Percentiles rank a stretch among this genome's conserved stretches.
Conservation (phyloP, 805 yeast genomes). For the Starmerella stigmatis region DNA sequence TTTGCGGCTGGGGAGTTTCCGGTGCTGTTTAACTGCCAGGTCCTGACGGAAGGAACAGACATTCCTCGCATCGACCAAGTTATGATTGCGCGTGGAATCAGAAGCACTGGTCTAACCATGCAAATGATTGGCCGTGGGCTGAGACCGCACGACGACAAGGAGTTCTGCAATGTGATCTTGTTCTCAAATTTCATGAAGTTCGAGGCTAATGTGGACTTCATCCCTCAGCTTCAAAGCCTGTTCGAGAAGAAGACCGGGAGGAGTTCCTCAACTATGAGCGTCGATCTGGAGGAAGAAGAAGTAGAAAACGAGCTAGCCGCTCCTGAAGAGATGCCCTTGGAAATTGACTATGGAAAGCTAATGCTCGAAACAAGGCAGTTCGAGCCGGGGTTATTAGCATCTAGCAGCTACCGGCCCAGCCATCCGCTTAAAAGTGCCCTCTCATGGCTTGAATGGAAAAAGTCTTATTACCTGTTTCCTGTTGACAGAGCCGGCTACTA, state of each 20-base stretch:
- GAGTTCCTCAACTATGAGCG: too few species aligned
- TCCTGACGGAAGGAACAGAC: conserved; percentile 92
- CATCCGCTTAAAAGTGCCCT: conserved; percentile 16
- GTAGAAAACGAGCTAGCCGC: background rate
- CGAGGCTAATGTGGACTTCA: conserved; percentile 3
- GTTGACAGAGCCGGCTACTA: background rate
- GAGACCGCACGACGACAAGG: conserved; percentile 50
- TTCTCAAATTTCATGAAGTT: conserved; percentile 17
- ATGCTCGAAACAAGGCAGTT: conserved; percentile 6
- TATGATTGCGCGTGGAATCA: conserved; percentile 69
- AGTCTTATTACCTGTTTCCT: conserved; percentile 18
- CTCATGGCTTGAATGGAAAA: conserved; percentile 12
- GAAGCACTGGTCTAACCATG: conserved; percentile 54
- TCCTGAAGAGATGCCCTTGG: background rate
- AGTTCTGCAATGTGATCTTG: conserved; percentile 52
- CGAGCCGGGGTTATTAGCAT: background rate
- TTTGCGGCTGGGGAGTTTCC: conserved; percentile 55
- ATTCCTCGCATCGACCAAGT: conserved; percentile 80
- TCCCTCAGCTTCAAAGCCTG: conserved; percentile 13
- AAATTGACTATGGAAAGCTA: conserved; percentile 6
- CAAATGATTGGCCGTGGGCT: conserved; percentile 93
- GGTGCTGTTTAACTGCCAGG: conserved; percentile 77
- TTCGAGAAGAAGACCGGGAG: background rate
- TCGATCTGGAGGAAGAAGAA: background rate
- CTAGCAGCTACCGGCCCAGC: conserved; percentile 9